Base-by-base conservation (phyloP, 2,329 filamentous ascomycete species). In the Penicillium hordei region DNA sequence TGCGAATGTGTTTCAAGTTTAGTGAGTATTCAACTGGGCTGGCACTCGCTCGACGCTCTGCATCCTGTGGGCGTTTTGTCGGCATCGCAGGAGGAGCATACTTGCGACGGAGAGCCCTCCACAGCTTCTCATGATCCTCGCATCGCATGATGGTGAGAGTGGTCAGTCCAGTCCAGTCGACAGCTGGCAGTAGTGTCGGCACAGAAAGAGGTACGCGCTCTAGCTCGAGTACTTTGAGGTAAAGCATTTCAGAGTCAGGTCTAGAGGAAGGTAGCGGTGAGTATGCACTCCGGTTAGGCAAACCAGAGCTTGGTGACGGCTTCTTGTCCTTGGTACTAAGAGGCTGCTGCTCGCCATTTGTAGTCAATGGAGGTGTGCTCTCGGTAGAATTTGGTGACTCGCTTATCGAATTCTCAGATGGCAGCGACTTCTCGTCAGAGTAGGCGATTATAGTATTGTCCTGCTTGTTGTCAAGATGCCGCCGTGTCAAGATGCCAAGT, bases 151-250 rank as follows among this genome's bases (percentile, higher is more conserved):
- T 82, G 0, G 91, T 93, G 50, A 94, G 75, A 17, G 80, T 88
- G 3, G 86, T 89, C 52, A 94, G 73, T 10, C 82, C 79, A 1
- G 85, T 85, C 89, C 89, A 94, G 73, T 94, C 89, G 42, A 94
- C 81, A 1, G 85, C 87, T 59, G 84, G 83, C 46, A 86, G 81
- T 54, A 91, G 80, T n/a, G 90, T 85, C 9, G 86, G 80, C 42
- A 91, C 82, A 1, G 88, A 91, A n/a, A 94, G 75, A 0, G 85
- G 83, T 3, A 93, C 83, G 25, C 89, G 84, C 72, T 94, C 90
- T 2, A 94, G 79, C 72, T 92, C 89, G 10, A 94, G 78, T 1
- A 81, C 85, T 58, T 90, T 86, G n/a, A 94, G 76, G 60, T 80
- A 83, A 17, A 94, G 76, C 21, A 77, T 73, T 42, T 78, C 78